Conservation (phyloP, 495 filamentous ascomycete genomes). For the Aspergillus funiculosus region DNA sequence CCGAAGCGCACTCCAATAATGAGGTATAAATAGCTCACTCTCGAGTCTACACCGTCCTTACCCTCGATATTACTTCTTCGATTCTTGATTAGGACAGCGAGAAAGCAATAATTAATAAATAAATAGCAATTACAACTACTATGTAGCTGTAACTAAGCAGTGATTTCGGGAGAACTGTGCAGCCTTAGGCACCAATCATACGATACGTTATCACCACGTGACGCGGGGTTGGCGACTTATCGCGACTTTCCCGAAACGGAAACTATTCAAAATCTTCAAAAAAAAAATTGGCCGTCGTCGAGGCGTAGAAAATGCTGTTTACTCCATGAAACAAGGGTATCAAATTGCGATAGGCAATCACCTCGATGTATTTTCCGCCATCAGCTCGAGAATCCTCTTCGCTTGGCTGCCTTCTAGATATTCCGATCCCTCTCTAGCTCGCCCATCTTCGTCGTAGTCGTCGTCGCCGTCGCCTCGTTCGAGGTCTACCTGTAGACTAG, state of each 20-base stretch:
- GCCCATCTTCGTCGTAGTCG: constrained; percentile 40
- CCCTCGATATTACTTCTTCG: too few species aligned
- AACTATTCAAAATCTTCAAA: too few species aligned
- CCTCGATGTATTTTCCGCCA: constrained; percentile 13
- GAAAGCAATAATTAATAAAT: too few species aligned
- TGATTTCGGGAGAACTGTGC: background rate
- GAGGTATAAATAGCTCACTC: too few species aligned
- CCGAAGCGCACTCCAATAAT: too few species aligned
- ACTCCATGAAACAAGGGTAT: constrained; percentile 3
- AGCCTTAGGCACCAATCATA: constrained; percentile 17
- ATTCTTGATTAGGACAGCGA: too few species aligned
- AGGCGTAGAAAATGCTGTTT: background rate
- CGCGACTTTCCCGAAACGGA: background rate
- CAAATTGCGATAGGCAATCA: background rate
- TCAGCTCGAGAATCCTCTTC: constrained; percentile 56
- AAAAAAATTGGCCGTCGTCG: too few species aligned
- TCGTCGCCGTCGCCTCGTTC: constrained; percentile 49
- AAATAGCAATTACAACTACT: too few species aligned
- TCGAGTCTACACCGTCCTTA: too few species aligned
- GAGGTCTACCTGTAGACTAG: constrained; percentile 64
- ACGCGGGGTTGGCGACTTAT: constrained; percentile 21
- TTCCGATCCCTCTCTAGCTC: constrained; percentile 39
- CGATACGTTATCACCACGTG: constrained; percentile 18
- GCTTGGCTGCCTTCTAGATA: constrained; percentile 73
- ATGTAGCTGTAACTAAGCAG: too few species aligned